These are phyloP conservation scores for Scleroderma bovista DNA, from an alignment of 768 basidiomycete species.

Conservation along the genomic window DNA sequence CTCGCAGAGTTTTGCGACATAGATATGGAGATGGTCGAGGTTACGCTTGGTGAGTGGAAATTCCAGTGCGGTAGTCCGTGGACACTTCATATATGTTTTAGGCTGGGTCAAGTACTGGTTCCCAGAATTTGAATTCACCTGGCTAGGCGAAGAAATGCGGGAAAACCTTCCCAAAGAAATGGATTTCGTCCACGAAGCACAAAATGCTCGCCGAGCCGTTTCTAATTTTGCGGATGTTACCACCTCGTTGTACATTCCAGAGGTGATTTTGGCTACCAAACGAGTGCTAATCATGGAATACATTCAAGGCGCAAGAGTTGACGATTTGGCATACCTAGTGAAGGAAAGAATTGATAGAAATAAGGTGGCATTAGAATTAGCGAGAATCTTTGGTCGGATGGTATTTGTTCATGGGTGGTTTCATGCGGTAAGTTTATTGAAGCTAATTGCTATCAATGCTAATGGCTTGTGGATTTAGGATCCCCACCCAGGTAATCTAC, in stretches of 20 bases:
- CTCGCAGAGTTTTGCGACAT: slow-evolving; percentile 88
- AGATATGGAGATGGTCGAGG: slow-evolving; percentile 83
- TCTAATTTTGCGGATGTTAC: slow-evolving; percentile 65
- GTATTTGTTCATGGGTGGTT: slow-evolving; percentile 94
- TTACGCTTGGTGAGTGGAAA: slow-evolving; percentile 50
- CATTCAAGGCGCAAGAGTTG: slow-evolving; percentile 83
- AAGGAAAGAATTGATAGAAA: slow-evolving; percentile 86
- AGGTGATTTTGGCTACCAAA: slow-evolving; percentile 74
- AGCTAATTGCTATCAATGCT: slow-evolving; percentile 9
- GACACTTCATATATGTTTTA: slow-evolving; percentile 15
- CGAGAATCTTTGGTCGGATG: slow-evolving; percentile 90
- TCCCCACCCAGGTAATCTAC: slow-evolving; percentile 86
- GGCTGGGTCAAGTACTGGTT: slow-evolving; percentile 90
- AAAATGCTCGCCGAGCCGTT: slow-evolving; percentile 68
- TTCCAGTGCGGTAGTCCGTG: not conserved
- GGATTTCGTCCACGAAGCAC: slow-evolving; percentile 89
- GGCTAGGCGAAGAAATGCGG: slow-evolving; percentile 94
- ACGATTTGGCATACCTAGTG: slow-evolving; percentile 81
- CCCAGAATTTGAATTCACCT: slow-evolving; percentile 92
- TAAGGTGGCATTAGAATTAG: slow-evolving; percentile 85
- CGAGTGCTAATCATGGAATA: slow-evolving; percentile 94
- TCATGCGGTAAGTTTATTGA: slow-evolving; percentile 52
- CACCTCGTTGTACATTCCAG: slow-evolving; percentile 84
- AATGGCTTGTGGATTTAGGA: slow-evolving; percentile 43
- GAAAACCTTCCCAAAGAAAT: slow-evolving; percentile 89